These are phyloP conservation scores for Aspergillus haitiensis DNA, from an alignment of 495 filamentous ascomycete genomes.

Conservation along the genomic window DNA sequence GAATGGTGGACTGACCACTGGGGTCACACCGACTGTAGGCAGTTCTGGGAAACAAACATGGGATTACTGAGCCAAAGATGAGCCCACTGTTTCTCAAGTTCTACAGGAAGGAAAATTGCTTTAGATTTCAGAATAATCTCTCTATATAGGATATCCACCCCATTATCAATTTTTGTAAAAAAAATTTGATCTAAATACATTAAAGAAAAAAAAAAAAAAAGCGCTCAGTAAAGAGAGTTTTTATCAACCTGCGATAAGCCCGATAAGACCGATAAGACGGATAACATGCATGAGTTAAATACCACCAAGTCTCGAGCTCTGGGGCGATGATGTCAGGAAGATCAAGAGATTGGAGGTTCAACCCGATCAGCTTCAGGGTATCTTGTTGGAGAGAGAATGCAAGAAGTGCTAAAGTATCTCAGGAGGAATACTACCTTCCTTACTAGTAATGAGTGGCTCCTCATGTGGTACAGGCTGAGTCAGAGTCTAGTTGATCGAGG, in stretches of 20 bases:
- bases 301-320: background rate
- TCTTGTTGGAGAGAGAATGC: too few relatives aligned
- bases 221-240: too few relatives aligned
- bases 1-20: slow-evolving; percentile 96
- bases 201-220: too few relatives aligned
- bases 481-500: background rate
- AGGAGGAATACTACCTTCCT: too few relatives aligned
- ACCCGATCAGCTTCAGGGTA: too few relatives aligned
- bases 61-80: slow-evolving; percentile 63
- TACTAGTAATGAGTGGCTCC: background rate
- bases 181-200: background rate
- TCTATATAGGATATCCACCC: background rate
- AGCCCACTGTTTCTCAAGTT: slow-evolving; percentile 16
- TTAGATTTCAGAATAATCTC: background rate
- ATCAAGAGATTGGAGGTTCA: too few relatives aligned
- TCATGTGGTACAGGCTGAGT: background rate
- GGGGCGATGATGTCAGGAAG: background rate
- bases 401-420: too few relatives aligned
- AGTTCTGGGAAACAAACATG: slow-evolving; percentile 81
- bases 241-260: slow-evolving; percentile 11
- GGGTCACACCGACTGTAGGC: slow-evolving; percentile 76
- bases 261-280: slow-evolving; percentile 10
- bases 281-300: background rate
- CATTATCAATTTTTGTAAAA: background rate
- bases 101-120: background rate